These are phyloP conservation scores for Penicillium nucicola DNA, from an alignment of 495 filamentous ascomycete species.

Conservation along the genomic window DNA sequence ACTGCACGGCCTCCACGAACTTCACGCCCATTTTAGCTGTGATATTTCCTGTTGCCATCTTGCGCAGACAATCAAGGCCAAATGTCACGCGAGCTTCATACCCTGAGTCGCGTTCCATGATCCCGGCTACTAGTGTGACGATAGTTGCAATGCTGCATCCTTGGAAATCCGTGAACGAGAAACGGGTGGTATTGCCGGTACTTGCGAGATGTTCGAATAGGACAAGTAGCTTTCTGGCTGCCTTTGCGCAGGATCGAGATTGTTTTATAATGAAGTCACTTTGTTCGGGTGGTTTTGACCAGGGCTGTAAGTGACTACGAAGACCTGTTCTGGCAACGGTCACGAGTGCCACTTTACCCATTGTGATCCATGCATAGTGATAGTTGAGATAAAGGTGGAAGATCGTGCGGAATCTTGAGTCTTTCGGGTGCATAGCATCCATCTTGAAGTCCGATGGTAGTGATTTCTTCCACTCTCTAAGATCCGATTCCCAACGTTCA, in stretches of 20 bases:
- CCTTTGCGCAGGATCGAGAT: conserved; percentile 14
- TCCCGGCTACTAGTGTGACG: conserved; percentile 23
- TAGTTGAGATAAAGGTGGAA: conserved; percentile 27
- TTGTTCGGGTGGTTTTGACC: background rate
- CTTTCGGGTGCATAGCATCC: conserved; percentile 13
- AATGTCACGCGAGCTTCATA: conserved; percentile 17
- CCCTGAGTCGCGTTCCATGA: conserved; percentile 19
- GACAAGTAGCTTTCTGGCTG: conserved; percentile 16
- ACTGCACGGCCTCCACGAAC: conserved; percentile 23
- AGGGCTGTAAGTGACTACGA: background rate
- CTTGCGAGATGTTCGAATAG: conserved; percentile 16
- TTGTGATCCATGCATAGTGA: conserved; percentile 21
- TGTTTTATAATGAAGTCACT: background rate
- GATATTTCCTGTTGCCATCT: conserved; percentile 23
- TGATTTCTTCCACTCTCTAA: conserved; percentile 21
- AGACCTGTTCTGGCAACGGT: conserved; percentile 11
- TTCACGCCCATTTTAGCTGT: conserved; percentile 22
- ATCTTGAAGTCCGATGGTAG: conserved; percentile 16
- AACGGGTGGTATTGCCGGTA: conserved; percentile 15
- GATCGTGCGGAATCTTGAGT: conserved; percentile 15
- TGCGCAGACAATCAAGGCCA: conserved; percentile 17
- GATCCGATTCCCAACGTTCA: conserved; percentile 6
- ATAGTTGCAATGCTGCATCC: conserved; percentile 31
- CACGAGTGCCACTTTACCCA: conserved; percentile 21
- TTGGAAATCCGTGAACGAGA: conserved; percentile 33